A percentile compares a stretch with the other conserved stretches of the same genome.
These are phyloP conservation scores for Aspergillus bertholletiae DNA, from an alignment of 495 filamentous ascomycete genomes.

Conservation along the genomic window DNA sequence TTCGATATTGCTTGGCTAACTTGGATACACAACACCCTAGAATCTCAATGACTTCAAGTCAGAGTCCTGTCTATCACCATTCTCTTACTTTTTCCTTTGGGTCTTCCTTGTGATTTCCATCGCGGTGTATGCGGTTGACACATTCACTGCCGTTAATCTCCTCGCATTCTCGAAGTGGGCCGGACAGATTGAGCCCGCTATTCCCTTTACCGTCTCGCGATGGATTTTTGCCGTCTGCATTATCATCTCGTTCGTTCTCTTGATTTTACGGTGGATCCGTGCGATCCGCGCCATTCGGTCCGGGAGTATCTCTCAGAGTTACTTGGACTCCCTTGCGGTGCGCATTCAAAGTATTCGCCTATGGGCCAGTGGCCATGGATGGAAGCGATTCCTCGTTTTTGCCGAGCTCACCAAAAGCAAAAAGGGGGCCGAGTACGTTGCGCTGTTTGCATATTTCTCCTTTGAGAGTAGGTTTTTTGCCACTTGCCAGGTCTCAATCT, in stretches of 20 bases:
- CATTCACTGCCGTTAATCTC: slow-evolving; percentile 87
- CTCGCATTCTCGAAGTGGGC: slow-evolving; percentile 75
- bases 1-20: slow-evolving; percentile 10
- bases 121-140: slow-evolving; percentile 86
- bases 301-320: slow-evolving; percentile 85
- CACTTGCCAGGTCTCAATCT: not conserved
- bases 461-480: slow-evolving; percentile 68
- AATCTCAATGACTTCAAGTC: slow-evolving; percentile 87
- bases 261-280: slow-evolving; percentile 70
- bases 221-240: slow-evolving; percentile 93
- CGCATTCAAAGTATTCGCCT: slow-evolving; percentile 74
- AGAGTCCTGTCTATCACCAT: slow-evolving; percentile 65
- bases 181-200: slow-evolving; percentile 61
- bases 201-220: slow-evolving; percentile 68
- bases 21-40: slow-evolving; percentile 43
- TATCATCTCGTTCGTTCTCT: slow-evolving; percentile 75
- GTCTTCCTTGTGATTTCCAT: slow-evolving; percentile 72
- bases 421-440: slow-evolving; percentile 86
- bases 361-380: slow-evolving; percentile 63
- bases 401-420: slow-evolving; percentile 86
- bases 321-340: slow-evolving; percentile 81
- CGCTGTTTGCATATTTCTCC: slow-evolving; percentile 89
- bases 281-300: slow-evolving; percentile 76
- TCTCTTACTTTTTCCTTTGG: slow-evolving; percentile 85
- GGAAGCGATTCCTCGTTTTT: slow-evolving; percentile 87